A percentile compares a stretch with the other conserved stretches of the same genome.
These are phyloP conservation scores for Colletotrichum spinosum DNA, from an alignment of 2,329 filamentous ascomycete species.

Conservation along the genomic window DNA sequence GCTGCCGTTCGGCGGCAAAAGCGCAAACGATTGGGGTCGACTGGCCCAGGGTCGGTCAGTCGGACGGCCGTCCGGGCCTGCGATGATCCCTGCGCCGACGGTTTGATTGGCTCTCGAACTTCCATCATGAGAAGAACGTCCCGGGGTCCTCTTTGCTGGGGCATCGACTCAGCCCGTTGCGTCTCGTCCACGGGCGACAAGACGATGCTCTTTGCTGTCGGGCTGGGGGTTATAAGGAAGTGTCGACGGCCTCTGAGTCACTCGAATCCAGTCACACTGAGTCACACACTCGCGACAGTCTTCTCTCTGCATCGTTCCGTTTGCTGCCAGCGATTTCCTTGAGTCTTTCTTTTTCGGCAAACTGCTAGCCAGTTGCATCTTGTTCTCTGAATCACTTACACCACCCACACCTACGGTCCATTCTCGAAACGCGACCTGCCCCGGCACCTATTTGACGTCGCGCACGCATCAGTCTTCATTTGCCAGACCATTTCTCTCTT, in stretches of 20 bases:
- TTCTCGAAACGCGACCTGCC: not conserved
- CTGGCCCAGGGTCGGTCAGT: constrained; percentile 22
- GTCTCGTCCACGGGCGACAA: not conserved
- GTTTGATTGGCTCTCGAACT: constrained; percentile 20
- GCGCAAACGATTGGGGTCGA: constrained; percentile 21
- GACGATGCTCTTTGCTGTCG: constrained; percentile 14
- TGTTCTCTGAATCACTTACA: not conserved
- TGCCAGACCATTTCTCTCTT: not conserved
- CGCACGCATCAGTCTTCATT: not conserved
- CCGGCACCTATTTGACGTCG: fast-evolving
- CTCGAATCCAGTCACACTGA: no score
- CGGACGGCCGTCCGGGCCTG: not conserved
- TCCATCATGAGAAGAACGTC: constrained; percentile 8
- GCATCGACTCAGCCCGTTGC: constrained; percentile 20
- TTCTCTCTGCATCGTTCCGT: constrained; percentile 5
- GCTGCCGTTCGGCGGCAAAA: constrained; percentile 19
- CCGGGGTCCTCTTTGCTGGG: constrained; percentile 8
- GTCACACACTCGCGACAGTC: not conserved
- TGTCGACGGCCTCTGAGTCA: not conserved
- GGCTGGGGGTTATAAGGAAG: constrained; percentile 15
- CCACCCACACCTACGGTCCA: not conserved
- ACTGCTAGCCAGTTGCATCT: constrained; percentile 5
- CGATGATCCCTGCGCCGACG: constrained; percentile 9
- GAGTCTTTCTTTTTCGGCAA: constrained; percentile 8
- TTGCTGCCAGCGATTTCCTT: constrained; percentile 7